These are phyloP conservation scores for Isabelozyma heimii DNA, from an alignment of 805 yeast species.

Conservation along the genomic window DNA sequence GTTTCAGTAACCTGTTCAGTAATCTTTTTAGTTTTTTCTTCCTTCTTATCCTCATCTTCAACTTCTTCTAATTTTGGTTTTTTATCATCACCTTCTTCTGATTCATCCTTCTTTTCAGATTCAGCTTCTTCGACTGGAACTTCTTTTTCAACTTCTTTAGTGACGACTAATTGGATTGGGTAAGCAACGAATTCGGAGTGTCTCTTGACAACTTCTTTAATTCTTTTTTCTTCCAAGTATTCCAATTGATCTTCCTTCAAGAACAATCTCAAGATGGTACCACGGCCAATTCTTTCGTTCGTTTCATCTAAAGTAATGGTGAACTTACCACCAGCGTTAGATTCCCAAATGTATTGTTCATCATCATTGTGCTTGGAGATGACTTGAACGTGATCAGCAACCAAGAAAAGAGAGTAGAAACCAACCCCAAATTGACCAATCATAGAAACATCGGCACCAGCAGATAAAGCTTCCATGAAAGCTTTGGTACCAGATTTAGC, in stretches of 20 bases:
- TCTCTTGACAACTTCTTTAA: conserved; percentile 98
- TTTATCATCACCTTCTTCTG: conserved; percentile 50
- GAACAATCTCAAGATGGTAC: conserved; percentile 93
- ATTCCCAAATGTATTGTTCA: conserved; percentile 99
- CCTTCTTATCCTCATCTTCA: conserved; percentile 66
- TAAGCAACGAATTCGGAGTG: conserved; percentile 99
- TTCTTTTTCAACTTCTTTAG: conserved; percentile 98
- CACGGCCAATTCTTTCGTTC: conserved; percentile 88
- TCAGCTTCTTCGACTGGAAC: conserved; percentile 80
- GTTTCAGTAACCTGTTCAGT: conserved; percentile 93
- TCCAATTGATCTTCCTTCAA: conserved; percentile 98
- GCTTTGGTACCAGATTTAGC: conserved; percentile 99
- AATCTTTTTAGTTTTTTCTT: conserved; percentile 80
- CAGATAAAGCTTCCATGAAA: conserved; percentile 98
- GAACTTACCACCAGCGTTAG: conserved; percentile 99
- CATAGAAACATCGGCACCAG: conserved; percentile 99
- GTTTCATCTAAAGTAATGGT: conserved; percentile 88
- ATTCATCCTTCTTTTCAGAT: conserved; percentile 20
- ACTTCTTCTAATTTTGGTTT: conserved; percentile 76
- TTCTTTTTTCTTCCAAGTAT: conserved; percentile 98
- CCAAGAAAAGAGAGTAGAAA: conserved; percentile 98
- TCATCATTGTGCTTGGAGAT: conserved; percentile 98
- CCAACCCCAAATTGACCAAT: conserved; percentile 99
- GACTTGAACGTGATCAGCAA: conserved; percentile 98
- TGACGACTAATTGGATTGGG: conserved; percentile 97